These are phyloP conservation scores for Puccinellia tenuiflora DNA, from an alignment of 176 grass and related monocot species.

Conservation along the genomic window DNA sequence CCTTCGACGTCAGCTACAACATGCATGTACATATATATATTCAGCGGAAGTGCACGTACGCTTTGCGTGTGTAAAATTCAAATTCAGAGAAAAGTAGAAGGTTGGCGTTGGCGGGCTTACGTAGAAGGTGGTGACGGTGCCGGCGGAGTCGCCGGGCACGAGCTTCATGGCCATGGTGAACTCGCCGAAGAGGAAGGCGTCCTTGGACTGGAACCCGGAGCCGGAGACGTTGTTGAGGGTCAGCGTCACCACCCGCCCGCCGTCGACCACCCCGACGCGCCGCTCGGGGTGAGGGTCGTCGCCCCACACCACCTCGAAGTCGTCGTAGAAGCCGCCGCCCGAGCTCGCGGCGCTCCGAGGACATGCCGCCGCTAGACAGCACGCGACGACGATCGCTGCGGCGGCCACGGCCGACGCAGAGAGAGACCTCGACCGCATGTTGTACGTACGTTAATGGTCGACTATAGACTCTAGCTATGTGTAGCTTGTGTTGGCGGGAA, in stretches of 20 bases:
- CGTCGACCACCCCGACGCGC: constrained; percentile 16
- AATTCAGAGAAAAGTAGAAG: neutral
- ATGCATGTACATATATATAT: too few species aligned
- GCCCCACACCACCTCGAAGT: constrained; percentile 26
- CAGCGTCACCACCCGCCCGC: constrained; percentile 15
- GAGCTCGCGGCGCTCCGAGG: neutral
- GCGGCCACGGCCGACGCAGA: too few species aligned
- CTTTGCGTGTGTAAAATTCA: neutral
- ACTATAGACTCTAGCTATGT: neutral
- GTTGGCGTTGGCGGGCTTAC: neutral
- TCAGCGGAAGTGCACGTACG: neutral
- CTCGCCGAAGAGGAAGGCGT: constrained; percentile 45
- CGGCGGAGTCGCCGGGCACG: constrained; percentile 44
- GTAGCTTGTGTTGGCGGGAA: too few species aligned
- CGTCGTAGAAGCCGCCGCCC: neutral
- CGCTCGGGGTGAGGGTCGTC: neutral
- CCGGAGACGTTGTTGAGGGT: constrained; percentile 32
- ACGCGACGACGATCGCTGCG: neutral
- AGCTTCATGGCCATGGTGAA: constrained; percentile 53
- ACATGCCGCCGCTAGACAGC: neutral
- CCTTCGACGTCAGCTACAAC: constrained; percentile 36
- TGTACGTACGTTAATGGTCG: neutral
- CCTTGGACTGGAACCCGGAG: constrained; percentile 40
- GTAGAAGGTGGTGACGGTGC: constrained; percentile 50
- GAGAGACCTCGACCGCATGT: neutral